These are phyloP conservation scores for Cyclotella atomus DNA, from an alignment of 108 stramenopile species.

Conservation along the genomic window DNA sequence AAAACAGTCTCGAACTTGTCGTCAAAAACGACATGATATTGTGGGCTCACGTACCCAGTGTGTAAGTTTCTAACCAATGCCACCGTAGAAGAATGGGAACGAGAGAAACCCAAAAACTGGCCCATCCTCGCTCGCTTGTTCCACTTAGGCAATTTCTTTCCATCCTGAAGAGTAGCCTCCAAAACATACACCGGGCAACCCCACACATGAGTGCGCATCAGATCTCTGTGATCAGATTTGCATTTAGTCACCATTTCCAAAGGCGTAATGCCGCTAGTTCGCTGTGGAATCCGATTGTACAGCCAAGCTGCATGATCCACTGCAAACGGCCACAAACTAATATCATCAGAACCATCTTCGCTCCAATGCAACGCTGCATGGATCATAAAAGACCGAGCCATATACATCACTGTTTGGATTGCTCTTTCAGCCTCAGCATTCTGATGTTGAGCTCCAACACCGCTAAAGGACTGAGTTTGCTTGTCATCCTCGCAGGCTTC, in stretches of 20 bases:
- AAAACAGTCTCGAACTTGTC: conserved; percentile 32
- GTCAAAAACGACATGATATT: conserved; percentile 35
- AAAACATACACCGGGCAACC: conserved; percentile 36
- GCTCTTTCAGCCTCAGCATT: conserved; percentile 58
- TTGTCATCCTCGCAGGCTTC: conserved; percentile 1
- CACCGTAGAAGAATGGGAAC: conserved; percentile 20
- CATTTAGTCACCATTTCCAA: conserved; percentile 19
- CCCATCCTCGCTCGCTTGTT: conserved; percentile 10
- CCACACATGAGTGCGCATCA: conserved; percentile 30
- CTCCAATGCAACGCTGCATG: conserved; percentile 53
- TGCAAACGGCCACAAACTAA: conserved; percentile 25
- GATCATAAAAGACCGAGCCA: conserved; percentile 48
- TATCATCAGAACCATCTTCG: background rate
- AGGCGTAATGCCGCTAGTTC: conserved; percentile 18
- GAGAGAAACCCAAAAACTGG: conserved; percentile 25
- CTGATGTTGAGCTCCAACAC: conserved; percentile 67
- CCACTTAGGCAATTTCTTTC: conserved; percentile 29
- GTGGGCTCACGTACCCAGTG: conserved; percentile 8
- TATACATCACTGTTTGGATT: conserved; percentile 39
- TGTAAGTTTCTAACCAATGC: conserved; percentile 4
- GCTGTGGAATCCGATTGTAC: conserved; percentile 29
- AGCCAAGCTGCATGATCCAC: conserved; percentile 28
- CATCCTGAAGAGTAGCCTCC: conserved; percentile 16
- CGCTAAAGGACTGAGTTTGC: conserved; percentile 43
- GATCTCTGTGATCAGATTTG: conserved; percentile 22